These are phyloP conservation scores for Ophiosphaerella korrae DNA, from an alignment of 2,329 filamentous ascomycete species.

Conservation along the genomic window DNA sequence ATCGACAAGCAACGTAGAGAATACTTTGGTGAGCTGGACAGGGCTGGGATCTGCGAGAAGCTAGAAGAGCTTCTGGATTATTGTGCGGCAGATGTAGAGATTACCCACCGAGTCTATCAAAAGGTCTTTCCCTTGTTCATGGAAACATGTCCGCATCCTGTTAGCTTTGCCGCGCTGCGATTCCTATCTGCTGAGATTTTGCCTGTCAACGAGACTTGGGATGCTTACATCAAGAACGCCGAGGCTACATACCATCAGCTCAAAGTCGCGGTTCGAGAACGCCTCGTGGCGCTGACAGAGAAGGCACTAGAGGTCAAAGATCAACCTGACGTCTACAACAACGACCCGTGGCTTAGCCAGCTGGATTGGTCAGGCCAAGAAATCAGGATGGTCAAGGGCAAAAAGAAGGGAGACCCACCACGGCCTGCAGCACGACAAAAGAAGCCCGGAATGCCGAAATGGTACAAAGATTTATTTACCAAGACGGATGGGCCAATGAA, in stretches of 20 bases:
- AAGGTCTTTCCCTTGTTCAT: slow-evolving; percentile 91
- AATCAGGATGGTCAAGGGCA: slow-evolving; percentile 87
- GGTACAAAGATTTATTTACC: slow-evolving; percentile 90
- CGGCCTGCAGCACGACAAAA: slow-evolving; percentile 84
- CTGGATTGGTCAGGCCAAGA: slow-evolving; percentile 96
- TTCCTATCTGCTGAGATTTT: slow-evolving; percentile 94
- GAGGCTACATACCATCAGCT: slow-evolving; percentile 83
- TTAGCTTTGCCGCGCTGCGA: slow-evolving; percentile 91
- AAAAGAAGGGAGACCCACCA: slow-evolving; percentile 81
- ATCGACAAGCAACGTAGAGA: slow-evolving; percentile 90
- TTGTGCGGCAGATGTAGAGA: slow-evolving; percentile 89
- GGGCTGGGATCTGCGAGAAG: slow-evolving; percentile 69
- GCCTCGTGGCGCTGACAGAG: slow-evolving; percentile 74
- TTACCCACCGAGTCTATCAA: slow-evolving; percentile 93
- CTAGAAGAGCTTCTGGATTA: slow-evolving; percentile 88
- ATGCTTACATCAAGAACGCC: slow-evolving; percentile 79
- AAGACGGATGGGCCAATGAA: slow-evolving; percentile 71
- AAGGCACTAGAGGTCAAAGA: slow-evolving; percentile 77
- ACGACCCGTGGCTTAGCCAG: slow-evolving; percentile 89
- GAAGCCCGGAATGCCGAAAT: slow-evolving; percentile 90
- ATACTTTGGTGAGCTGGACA: slow-evolving; percentile 82
- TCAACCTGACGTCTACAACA: slow-evolving; percentile 69
- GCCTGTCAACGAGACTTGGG: slow-evolving; percentile 87
- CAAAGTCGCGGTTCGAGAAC: slow-evolving; percentile 76
- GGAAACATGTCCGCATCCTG: slow-evolving; percentile 89